Base-by-base conservation (phyloP, 441 rosid genomes). In the Biscutella laevigata region DNA sequence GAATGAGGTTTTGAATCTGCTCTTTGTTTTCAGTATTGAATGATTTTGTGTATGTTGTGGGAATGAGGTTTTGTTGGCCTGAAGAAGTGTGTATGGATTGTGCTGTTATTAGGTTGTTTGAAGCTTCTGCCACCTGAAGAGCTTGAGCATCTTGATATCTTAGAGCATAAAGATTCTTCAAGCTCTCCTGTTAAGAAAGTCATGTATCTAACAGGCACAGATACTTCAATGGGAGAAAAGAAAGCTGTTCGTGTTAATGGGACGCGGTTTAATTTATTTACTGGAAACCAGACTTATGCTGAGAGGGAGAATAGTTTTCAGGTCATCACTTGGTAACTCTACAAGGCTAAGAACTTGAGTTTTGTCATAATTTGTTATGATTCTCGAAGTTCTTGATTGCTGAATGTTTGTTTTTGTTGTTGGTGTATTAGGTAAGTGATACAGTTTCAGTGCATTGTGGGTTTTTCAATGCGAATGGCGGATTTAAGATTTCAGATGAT, bases 81-180 rank as follows among this genome's bases (percentile, higher is more conserved):
- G n/a, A n/a, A n/a, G n/a, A 41, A 26, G 16, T 44, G 2, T 61
- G 13, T 73, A 37, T 69, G 40, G 43, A 35, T 54, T 37, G 6
- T 71, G 40, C 43, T 73, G n/a, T n/a, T n/a, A n/a, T n/a, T n/a
- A 92, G 99, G 81, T 73, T 86, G 97, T 70, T 80, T 92, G 81
- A 79, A 92, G 77, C 79, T 92, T 20, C 71, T 77, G 17, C 79
- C 88, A 11, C 72, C 72, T 22, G 88, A 84, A 64, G 88, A 86
- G 62, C 88, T 92, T 62, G 76, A 78, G 56, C 71, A 60, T 60
- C 72, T 92, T 67, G 88, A 81, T 66, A 61, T 84, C 54, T 78
- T 82, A 5, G 68, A 55, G 4, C 63, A 15, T 4, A 73, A 70
- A 58, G 77, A 79, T 12, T 53, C 76, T n/a, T n/a, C n/a, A 26